Evolutionary conservation across 176 grass and related monocot genomes (phyloP).

Genomic region (Phragmites australis): DNA sequence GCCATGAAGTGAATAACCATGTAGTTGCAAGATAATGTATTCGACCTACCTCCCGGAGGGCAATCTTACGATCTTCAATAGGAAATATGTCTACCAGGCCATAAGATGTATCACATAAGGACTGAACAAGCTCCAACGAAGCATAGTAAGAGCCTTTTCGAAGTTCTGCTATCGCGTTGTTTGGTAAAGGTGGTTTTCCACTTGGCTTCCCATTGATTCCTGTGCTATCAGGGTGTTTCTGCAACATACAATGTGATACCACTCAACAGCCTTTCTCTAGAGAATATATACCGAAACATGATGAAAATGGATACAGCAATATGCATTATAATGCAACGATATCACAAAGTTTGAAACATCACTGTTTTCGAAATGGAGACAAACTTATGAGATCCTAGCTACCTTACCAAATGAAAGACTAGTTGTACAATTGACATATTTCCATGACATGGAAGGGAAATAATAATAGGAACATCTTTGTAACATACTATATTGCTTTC

Average conservation of each 20-base stretch:
- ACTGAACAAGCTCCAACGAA: constrained; percentile 92
- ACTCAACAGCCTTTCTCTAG: background rate
- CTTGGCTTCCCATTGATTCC: constrained; percentile 63
- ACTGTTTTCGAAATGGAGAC: background rate
- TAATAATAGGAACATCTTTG: background rate
- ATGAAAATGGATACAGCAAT: background rate
- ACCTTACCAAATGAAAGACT: background rate
- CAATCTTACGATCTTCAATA: constrained; percentile 94
- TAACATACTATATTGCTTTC: background rate
- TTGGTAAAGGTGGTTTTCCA: constrained; percentile 93
- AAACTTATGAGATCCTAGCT: background rate
- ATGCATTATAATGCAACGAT: background rate
- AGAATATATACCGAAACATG: background rate
- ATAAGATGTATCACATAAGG: constrained; percentile 96
- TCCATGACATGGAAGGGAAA: background rate
- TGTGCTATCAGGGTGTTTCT: constrained; percentile 66
- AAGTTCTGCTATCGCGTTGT: constrained; percentile 71
- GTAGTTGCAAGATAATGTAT: constrained; percentile 21
- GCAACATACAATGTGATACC: constrained; percentile 1
- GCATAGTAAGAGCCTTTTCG: constrained; percentile 95
- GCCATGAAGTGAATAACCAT: constrained; percentile 7
- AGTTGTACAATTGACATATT: background rate
- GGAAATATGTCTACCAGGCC: constrained; percentile 94
- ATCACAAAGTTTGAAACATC: background rate
- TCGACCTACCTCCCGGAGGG: constrained; percentile 71